These are phyloP conservation scores for Mycena pura DNA, from an alignment of 768 basidiomycete genomes.

Conservation along the genomic window DNA sequence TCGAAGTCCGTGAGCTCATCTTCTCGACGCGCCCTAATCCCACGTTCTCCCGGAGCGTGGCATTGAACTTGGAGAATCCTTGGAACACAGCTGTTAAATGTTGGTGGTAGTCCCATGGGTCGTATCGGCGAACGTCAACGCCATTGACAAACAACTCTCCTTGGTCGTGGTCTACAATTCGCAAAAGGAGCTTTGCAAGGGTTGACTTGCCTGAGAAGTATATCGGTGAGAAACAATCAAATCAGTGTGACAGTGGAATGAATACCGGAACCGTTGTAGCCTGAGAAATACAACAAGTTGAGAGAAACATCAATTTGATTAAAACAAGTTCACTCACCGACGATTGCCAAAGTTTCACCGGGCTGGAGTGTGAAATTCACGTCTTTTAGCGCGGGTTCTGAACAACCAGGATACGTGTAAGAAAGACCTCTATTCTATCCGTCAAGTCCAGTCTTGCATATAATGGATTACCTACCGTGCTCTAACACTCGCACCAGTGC, in stretches of 20 bases:
- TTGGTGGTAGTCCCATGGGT: constrained; percentile 74
- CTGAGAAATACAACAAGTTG: not conserved
- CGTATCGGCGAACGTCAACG: constrained; percentile 66
- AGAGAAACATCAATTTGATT: not conserved
- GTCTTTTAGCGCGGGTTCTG: constrained; percentile 69
- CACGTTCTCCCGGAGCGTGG: constrained; percentile 82
- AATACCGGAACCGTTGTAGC: constrained; percentile 78
- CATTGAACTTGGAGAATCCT: constrained; percentile 81
- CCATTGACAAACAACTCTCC: constrained; percentile 77
- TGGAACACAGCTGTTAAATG: constrained; percentile 87
- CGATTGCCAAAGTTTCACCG: constrained; percentile 85
- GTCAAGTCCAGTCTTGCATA: constrained; percentile 5
- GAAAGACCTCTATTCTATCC: constrained; percentile 55
- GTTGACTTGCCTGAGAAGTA: constrained; percentile 86
- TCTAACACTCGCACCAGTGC: constrained; percentile 72
- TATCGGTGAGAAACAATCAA: constrained; percentile 16
- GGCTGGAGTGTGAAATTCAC: constrained; percentile 73
- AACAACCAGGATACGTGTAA: constrained; percentile 82
- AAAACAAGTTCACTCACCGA: constrained; percentile 48
- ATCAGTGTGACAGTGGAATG: constrained; percentile 22
- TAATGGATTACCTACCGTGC: constrained; percentile 57
- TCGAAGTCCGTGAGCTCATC: constrained; percentile 59
- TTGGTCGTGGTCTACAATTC: constrained; percentile 77
- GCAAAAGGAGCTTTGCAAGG: constrained; percentile 79
- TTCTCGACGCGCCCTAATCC: constrained; percentile 81